Evolutionary conservation across 352 stramenopile species (phyloP).

Genomic region (Pythium phragmiticola): DNA sequence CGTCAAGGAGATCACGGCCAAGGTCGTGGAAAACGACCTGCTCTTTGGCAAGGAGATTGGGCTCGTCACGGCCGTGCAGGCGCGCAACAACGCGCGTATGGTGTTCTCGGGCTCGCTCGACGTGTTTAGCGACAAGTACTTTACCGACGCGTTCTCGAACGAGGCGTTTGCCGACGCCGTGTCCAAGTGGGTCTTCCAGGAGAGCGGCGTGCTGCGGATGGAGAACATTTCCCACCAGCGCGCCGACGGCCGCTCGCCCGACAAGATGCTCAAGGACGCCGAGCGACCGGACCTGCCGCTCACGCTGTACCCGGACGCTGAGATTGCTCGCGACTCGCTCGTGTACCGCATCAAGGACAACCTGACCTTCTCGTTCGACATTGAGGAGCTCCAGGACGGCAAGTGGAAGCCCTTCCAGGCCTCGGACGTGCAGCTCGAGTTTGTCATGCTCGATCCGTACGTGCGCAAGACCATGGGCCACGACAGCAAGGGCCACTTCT

Average conservation of each 20-base stretch:
- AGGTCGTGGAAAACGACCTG: slow-evolving; percentile 59
- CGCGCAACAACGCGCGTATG: slow-evolving; percentile 90
- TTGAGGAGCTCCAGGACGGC: slow-evolving; percentile 84
- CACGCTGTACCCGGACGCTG: slow-evolving; percentile 89
- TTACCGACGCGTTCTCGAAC: slow-evolving; percentile 71
- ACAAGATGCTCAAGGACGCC: slow-evolving; percentile 90
- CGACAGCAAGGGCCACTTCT: slow-evolving; percentile 72
- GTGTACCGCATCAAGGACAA: slow-evolving; percentile 95
- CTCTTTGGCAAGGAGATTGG: slow-evolving; percentile 76
- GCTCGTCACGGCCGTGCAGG: slow-evolving; percentile 85
- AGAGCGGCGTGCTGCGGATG: slow-evolving; percentile 85
- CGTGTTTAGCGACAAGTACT: slow-evolving; percentile 88
- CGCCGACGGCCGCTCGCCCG: slow-evolving; percentile 74
- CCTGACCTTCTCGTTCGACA: slow-evolving; percentile 88
- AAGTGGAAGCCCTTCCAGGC: slow-evolving; percentile 78
- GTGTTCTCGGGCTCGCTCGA: slow-evolving; percentile 87
- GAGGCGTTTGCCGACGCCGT: slow-evolving; percentile 68
- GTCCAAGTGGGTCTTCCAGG: slow-evolving; percentile 86
- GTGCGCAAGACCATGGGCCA: slow-evolving; percentile 86
- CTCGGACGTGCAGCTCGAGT: slow-evolving; percentile 91
- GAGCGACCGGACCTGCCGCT: slow-evolving; percentile 84
- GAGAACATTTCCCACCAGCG: slow-evolving; percentile 86
- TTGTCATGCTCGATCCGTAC: slow-evolving; percentile 94
- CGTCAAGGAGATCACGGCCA: slow-evolving; percentile 66
- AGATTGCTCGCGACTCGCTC: slow-evolving; percentile 83